Base-by-base conservation (phyloP, 164 flowering plant genomes). In the Nelumbo lutea region DNA sequence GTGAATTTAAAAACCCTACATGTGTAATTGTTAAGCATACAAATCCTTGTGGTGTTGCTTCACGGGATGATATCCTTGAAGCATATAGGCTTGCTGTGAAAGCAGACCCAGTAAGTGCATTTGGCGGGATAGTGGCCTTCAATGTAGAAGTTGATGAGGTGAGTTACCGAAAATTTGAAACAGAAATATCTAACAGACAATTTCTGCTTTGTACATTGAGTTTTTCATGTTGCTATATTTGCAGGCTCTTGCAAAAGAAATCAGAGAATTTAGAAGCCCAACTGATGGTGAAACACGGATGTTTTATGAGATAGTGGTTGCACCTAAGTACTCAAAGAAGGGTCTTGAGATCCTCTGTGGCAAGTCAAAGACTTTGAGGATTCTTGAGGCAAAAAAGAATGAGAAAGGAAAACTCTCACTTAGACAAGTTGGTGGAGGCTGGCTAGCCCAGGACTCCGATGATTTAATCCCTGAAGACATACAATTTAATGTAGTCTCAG, bases 51-150 rank as follows among this genome's bases (percentile, higher is more conserved):
- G 98, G 99, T 13, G 99, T 93, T 50, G 97, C 99, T 66, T 93
- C 98, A 43, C 88, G 95, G 50, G 78, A 77, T 72, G 89, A 96
- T 77, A 87, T 91, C 70, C 87, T 86, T 53, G 98, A 93, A 77
- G 99, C 99, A 15, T 93, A 96, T 68, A 87, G 93, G 70, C 70
- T 91, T 62, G 96, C 99, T 48, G 99, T 96, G 65, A 91, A 78
- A 83, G 99, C 90, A 53, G 99, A 96, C 75, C 99, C 98, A 65
- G 95, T 96, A 42, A 96, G 99, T 80, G 98, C 99, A 64, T 96
- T 96, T 85, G 99, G 98, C 67, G 99, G 99, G 44, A 96, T 96
- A 68, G 99, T 96, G 4, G 99, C 97, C 70, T 96, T 96, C 84
- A 96, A 96, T 64, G 72, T 84, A 7, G 97, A 93, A 86, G 90